Evolutionary conservation across 2,329 filamentous ascomycete genomes (phyloP), one percentile per base, ranked within the genome.

Genomic region (Endoconidiophora laricicola): DNA sequence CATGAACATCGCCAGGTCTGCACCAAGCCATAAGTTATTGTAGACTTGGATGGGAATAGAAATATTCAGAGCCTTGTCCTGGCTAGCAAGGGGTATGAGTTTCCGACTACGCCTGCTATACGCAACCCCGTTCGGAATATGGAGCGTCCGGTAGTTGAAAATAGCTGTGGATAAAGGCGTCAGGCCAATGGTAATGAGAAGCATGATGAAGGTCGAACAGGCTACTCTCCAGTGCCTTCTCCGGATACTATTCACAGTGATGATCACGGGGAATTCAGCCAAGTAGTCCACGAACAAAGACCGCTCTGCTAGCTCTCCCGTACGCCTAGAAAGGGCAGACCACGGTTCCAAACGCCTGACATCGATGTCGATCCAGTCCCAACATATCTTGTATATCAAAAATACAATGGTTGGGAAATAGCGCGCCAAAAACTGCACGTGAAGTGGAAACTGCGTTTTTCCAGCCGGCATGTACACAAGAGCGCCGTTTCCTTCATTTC

Each of bases 301-400:
- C 0, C 72, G 56, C 4, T 63, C 59, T 0, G 65, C 73, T 0
- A 55, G 55, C 0, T 70, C 70, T 0, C 75, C 76, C 0, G 57
- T 55, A 0, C 55, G 12, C 7, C 66, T 69, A 0, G 74, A 77
- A 0, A 81, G 49, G 20, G 79, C 73, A 9, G 76, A 69, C 64
- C 71, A 81, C 0, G 77, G 76, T 33, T 81, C 75, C 42, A 80
- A 61, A 0, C 78, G 57, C 52, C 78, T 76, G 0, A 68, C 62
- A 33, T 81, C 73, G 0, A 80, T 57, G 48, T 81, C 76, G 0
- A 79, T 65, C 73, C 74, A 78, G 2, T 64, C 68, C 74, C 76
- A 80, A 0, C 71, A 43, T 1, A 79, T 64, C 37, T 73, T 73
- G 54, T 75, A 79, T 0, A 72, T 6, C 0, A 79, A 69, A 0